Percentiles rank a stretch among this genome's conserved stretches.
Conservation (phyloP, 495 filamentous ascomycete genomes). For the Xylaria telfairii region DNA sequence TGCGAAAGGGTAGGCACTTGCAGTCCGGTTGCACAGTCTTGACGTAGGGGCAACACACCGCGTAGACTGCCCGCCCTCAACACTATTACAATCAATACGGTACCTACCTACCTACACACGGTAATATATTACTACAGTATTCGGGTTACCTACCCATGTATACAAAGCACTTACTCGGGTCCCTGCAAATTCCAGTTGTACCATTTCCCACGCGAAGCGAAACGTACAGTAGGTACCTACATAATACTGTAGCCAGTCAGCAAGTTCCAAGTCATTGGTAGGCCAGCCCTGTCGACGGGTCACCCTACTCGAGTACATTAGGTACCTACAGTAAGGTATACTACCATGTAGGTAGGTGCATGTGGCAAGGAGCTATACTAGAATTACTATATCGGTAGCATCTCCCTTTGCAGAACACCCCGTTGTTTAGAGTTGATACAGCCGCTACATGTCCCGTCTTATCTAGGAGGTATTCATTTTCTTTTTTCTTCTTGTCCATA, state of each 20-base stretch:
- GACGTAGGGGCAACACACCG: conserved; percentile 15
- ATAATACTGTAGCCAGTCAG: too few species aligned
- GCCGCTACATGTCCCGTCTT: background rate
- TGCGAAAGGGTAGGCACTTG: background rate
- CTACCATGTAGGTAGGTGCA: background rate
- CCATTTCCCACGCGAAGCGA: conserved; percentile 5
- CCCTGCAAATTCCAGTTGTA: background rate
- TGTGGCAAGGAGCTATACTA: background rate
- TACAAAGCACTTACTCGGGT: background rate
- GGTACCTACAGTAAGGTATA: too few species aligned
- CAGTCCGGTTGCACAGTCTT: conserved; percentile 8
- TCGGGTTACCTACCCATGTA: background rate
- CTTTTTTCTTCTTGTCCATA: background rate
- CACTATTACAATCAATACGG: too few species aligned
- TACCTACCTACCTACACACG: too few species aligned
- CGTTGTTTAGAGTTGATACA: background rate
- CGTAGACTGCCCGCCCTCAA: background rate
- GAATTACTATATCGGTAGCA: background rate
- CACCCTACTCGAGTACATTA: too few species aligned
- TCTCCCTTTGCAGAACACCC: background rate
- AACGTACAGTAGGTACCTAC: too few species aligned
- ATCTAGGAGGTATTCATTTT: background rate
- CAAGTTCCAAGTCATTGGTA: conserved; percentile 9
- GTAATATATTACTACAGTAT: background rate
- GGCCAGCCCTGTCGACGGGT: background rate